Evolutionary conservation across 768 basidiomycete species (phyloP).

Genomic region (Leccinum incarnatum): DNA sequence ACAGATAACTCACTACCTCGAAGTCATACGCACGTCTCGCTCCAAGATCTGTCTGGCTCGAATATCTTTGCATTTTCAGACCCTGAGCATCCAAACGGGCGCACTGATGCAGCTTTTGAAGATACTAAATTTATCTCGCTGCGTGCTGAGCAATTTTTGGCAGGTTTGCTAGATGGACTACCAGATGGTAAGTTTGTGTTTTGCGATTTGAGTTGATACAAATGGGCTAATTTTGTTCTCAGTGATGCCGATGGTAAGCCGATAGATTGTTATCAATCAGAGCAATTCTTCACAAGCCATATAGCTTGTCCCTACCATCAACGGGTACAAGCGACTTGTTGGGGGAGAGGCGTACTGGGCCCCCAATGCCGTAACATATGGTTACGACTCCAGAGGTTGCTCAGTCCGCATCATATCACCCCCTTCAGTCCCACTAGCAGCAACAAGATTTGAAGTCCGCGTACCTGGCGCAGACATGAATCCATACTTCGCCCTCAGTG

Average conservation of each 20-base stretch:
- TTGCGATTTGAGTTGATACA: background rate
- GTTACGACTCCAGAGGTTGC: conserved; percentile 92
- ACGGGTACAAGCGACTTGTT: conserved; percentile 95
- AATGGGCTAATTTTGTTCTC: conserved; percentile 1
- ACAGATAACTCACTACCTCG: conserved; percentile 2
- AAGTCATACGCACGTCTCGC: conserved; percentile 90
- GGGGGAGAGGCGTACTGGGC: conserved; percentile 95
- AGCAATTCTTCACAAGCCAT: background rate
- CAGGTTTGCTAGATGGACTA: conserved; percentile 86
- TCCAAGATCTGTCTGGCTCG: conserved; percentile 62
- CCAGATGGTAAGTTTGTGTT: conserved; percentile 63
- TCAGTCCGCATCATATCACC: conserved; percentile 92
- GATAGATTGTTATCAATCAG: background rate
- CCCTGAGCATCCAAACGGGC: conserved; percentile 56
- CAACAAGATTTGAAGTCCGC: conserved; percentile 90
- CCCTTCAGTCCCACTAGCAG: conserved; percentile 75
- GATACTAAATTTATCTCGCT: conserved; percentile 86
- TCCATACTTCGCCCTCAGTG: conserved; percentile 83
- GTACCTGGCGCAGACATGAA: conserved; percentile 98
- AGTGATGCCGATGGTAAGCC: conserved; percentile 80
- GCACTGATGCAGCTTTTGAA: conserved; percentile 67
- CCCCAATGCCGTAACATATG: conserved; percentile 89
- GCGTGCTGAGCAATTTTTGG: conserved; percentile 90
- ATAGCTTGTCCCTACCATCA: conserved; percentile 85
- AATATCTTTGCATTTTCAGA: conserved; percentile 80